A percentile compares a stretch with the other conserved stretches of the same genome.
Conservation (phyloP, 805 yeast genomes). For the Yamadazyma sp. region DNA sequence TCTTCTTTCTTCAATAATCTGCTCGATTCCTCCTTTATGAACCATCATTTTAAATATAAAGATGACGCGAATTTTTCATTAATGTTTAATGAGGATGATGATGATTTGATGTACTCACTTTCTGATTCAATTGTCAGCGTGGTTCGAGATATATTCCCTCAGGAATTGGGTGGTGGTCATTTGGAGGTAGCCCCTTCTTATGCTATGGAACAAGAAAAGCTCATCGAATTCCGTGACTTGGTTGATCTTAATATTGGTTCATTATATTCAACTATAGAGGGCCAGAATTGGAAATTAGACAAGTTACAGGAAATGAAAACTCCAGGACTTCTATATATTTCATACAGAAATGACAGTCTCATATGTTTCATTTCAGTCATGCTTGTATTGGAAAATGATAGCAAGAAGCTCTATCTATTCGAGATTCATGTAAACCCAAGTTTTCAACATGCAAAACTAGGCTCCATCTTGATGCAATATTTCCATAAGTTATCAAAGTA, state of each 20-base stretch:
- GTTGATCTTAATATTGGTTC: constrained; percentile 26
- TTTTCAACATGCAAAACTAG: constrained; percentile 35
- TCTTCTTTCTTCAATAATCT: constrained; percentile 3
- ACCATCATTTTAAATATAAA: not conserved
- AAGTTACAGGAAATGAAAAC: constrained; percentile 48
- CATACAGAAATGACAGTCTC: constrained; percentile 21
- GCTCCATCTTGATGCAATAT: constrained; percentile 32
- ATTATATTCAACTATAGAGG: constrained; percentile 26
- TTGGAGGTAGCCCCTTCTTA: too few species aligned
- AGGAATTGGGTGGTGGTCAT: not conserved
- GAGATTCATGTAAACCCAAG: constrained; percentile 49
- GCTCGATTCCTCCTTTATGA: constrained; percentile 3
- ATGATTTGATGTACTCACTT: constrained; percentile 13
- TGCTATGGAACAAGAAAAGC: too few species aligned
- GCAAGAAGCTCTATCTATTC: constrained; percentile 47
- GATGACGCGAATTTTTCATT: not conserved
- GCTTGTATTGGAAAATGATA: constrained; percentile 38
- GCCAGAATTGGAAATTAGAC: constrained; percentile 38
- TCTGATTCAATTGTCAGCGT: constrained; percentile 11
- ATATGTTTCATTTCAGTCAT: constrained; percentile 47
- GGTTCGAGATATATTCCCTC: constrained; percentile 10
- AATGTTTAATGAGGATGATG: constrained; percentile 17
- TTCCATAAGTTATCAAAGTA: constrained; percentile 31
- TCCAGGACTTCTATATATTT: constrained; percentile 43
- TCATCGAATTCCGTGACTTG: too few species aligned